Percentiles rank a stretch among this genome's conserved stretches.
These are phyloP conservation scores for Dactylellina haptotyla DNA, from an alignment of 2,329 filamentous ascomycete genomes.

Conservation along the genomic window DNA sequence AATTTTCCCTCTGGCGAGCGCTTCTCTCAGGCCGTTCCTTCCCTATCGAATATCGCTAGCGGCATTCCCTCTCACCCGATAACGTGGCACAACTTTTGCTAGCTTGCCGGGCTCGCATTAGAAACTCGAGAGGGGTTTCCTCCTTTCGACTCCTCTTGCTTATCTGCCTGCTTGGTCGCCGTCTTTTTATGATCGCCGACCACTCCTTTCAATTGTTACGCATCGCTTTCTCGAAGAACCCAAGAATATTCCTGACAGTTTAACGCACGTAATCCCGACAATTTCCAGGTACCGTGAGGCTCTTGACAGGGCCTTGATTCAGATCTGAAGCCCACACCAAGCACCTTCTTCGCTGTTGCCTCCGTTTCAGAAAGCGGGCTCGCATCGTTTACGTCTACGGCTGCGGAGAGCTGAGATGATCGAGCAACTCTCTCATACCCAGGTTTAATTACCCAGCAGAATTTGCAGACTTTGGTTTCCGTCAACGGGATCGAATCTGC, in stretches of 20 bases:
- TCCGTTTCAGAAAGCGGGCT: slow-evolving; percentile 49
- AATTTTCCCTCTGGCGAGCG: slow-evolving; percentile 16
- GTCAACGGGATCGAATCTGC: slow-evolving; percentile 19
- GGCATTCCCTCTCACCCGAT: slow-evolving; percentile 51
- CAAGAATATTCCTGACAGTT: slow-evolving; percentile 48
- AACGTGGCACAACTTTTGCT: slow-evolving; percentile 51
- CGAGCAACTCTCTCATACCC: slow-evolving; percentile 24
- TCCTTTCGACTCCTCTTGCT: slow-evolving; percentile 50
- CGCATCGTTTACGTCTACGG: slow-evolving; percentile 49
- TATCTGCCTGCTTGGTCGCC: slow-evolving; percentile 54
- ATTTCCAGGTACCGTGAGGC: slow-evolving; percentile 53
- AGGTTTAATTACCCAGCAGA: slow-evolving; percentile 27
- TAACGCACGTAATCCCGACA: slow-evolving; percentile 54
- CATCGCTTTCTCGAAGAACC: slow-evolving; percentile 52
- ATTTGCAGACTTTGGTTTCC: slow-evolving; percentile 21
- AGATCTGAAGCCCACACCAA: slow-evolving; percentile 45
- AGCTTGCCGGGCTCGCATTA: slow-evolving; percentile 50
- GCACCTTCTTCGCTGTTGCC: slow-evolving; percentile 31
- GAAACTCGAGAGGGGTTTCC: slow-evolving; percentile 48
- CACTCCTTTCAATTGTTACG: slow-evolving; percentile 54
- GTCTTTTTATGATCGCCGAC: slow-evolving; percentile 54
- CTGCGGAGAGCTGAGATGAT: slow-evolving; percentile 34
- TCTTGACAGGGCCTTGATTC: slow-evolving; percentile 53
- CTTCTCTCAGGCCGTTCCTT: slow-evolving; percentile 28
- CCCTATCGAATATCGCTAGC: slow-evolving; percentile 47